Conservation (phyloP, 2,329 filamentous ascomycete species). For the Rhinocladiella similis region DNA sequence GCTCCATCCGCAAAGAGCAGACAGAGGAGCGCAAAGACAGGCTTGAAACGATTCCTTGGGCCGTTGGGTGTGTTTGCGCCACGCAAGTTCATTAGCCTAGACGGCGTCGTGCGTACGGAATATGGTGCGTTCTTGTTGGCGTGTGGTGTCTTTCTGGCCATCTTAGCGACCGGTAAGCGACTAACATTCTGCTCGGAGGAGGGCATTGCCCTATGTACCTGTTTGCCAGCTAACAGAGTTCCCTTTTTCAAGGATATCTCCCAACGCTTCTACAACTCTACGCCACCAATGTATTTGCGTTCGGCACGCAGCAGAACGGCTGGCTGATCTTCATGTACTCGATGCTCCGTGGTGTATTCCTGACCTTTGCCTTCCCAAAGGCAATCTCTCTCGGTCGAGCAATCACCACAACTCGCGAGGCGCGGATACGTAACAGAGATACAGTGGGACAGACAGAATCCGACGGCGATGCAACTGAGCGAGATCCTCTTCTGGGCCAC, state of each 20-base stretch:
- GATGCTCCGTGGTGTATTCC: conserved; percentile 55
- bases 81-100: conserved; percentile 52
- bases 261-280: conserved; percentile 62
- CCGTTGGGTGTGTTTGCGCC: conserved; percentile 64
- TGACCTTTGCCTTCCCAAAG: conserved; percentile 56
- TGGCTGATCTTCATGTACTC: conserved; percentile 59
- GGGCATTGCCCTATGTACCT: not conserved
- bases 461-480: conserved; percentile 5
- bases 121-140: conserved; percentile 66
- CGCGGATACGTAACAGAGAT: not conserved
- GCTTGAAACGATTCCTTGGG: conserved; percentile 39
- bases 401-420: conserved; percentile 7
- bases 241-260: conserved; percentile 55
- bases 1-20: conserved; percentile 14
- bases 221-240: conserved; percentile 1
- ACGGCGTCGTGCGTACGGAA: conserved; percentile 56
- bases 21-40: conserved; percentile 35
- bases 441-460: too few species aligned
- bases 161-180: conserved; percentile 61
- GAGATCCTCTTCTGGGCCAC: conserved; percentile 12
- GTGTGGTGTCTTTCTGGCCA: conserved; percentile 65
- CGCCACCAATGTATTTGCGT: conserved; percentile 56
- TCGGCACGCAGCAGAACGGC: conserved; percentile 57
- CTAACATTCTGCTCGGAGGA: not conserved
- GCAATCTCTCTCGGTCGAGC: conserved; percentile 52